These are phyloP conservation scores for Canna indica DNA, from an alignment of 176 grass and related monocot species.

Conservation along the genomic window DNA sequence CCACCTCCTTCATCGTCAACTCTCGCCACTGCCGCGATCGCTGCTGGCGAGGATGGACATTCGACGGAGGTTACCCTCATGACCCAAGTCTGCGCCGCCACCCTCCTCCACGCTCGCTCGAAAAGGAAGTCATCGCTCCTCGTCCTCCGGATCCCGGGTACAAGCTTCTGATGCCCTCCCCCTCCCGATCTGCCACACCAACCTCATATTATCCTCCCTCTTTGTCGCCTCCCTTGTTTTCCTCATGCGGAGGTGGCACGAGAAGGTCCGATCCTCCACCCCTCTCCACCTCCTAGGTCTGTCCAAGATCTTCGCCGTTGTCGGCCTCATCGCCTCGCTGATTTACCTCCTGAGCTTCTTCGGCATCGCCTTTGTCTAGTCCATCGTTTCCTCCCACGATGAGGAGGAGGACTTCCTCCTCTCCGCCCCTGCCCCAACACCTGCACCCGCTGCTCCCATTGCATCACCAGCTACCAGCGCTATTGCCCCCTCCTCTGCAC, in stretches of 20 bases:
- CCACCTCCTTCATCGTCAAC: too few species aligned
- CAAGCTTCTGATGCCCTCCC: slow-evolving; percentile 33
- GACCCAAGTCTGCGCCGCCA: neutral
- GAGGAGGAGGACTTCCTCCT: too few species aligned
- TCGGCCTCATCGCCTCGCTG: slow-evolving; percentile 82
- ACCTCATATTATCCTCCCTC: slow-evolving; percentile 79
- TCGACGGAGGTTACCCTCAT: neutral
- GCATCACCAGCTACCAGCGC: neutral
- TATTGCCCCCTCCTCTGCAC: slow-evolving; percentile 30
- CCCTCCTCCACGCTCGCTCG: neutral
- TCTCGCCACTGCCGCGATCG: too few species aligned
- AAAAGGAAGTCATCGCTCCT: neutral
- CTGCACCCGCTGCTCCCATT: neutral
- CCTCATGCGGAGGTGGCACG: slow-evolving; percentile 79
- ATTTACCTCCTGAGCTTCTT: slow-evolving; percentile 97
- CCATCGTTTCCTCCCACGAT: slow-evolving; percentile 64
- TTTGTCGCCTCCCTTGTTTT: slow-evolving; percentile 61
- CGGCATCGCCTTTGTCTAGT: slow-evolving; percentile 93
- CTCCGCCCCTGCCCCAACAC: neutral
- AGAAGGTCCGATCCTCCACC: slow-evolving; percentile 81
- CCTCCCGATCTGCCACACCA: slow-evolving; percentile 73
- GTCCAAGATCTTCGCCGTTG: slow-evolving; percentile 65
- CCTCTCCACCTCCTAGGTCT: slow-evolving; percentile 63
- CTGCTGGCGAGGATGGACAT: neutral
- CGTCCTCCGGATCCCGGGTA: neutral